Percentiles rank a stretch among this genome's conserved stretches.
Evolutionary conservation across 2,329 filamentous ascomycete genomes (phyloP).

Genomic region (Emydomyces testavorans): DNA sequence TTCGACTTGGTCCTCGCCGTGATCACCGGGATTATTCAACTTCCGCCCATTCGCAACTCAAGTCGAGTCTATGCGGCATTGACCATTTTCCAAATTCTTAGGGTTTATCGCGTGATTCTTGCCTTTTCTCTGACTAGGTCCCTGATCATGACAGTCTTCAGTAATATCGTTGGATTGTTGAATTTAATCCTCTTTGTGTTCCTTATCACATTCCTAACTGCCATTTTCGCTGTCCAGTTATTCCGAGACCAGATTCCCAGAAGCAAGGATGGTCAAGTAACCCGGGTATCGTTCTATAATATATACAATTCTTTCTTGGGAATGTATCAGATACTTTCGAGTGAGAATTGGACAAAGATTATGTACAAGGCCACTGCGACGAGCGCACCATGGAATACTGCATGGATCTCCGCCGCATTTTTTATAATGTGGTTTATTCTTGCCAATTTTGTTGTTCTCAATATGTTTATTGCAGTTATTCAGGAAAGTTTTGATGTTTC

Average conservation of each 20-base stretch:
- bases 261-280: conserved; percentile 48
- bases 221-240: conserved; percentile 85
- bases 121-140: conserved; percentile 78
- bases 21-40: conserved; percentile 70
- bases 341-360: conserved; percentile 87
- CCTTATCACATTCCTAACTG: conserved; percentile 81
- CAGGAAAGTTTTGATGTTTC: conserved; percentile 99
- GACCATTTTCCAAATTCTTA: conserved; percentile 82
- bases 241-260: conserved; percentile 79
- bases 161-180: conserved; percentile 80
- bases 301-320: conserved; percentile 94
- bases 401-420: conserved; percentile 87
- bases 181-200: conserved; percentile 97
- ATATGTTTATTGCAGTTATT: conserved; percentile 99
- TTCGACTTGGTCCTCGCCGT: conserved; percentile 71
- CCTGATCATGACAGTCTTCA: conserved; percentile 73
- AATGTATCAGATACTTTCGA: conserved; percentile 95
- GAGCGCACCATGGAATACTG: conserved; percentile 54
- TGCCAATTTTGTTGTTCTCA: conserved; percentile 87
- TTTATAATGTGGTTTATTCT: conserved; percentile 93
- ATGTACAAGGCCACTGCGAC: conserved; percentile 70
- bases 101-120: conserved; percentile 83
- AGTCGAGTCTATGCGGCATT: conserved; percentile 72
- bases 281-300: conserved; percentile 67
- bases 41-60: conserved; percentile 65